Conservation (phyloP, 1,139 yeast genomes). For the Nakaseomyces kungkrabaensis region DNA sequence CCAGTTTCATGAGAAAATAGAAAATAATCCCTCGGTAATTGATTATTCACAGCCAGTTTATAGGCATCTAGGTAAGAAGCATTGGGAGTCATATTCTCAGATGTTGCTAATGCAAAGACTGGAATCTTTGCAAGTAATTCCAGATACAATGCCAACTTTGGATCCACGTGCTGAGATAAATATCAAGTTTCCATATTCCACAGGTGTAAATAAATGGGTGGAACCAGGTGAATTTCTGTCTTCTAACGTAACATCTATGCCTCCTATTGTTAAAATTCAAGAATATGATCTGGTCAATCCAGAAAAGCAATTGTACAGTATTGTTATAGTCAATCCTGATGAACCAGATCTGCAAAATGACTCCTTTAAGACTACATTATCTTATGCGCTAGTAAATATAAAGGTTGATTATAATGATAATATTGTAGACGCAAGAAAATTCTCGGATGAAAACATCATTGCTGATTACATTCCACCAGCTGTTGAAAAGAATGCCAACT, state of each 20-base stretch:
- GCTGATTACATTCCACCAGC: constrained; percentile 67
- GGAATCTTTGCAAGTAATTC: constrained; percentile 76
- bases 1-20: constrained; percentile 32
- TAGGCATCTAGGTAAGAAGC: constrained; percentile 52
- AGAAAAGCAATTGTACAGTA: constrained; percentile 48
- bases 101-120: constrained; percentile 53
- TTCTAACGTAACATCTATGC: constrained; percentile 57
- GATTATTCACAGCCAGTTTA: constrained; percentile 75
- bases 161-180: constrained; percentile 73
- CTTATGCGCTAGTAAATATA: constrained; percentile 71
- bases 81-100: constrained; percentile 59
- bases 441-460: constrained; percentile 31
- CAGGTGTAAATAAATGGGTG: constrained; percentile 53
- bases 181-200: constrained; percentile 63
- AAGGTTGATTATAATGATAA: constrained; percentile 51
- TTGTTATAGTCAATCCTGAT: constrained; percentile 84
- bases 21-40: constrained; percentile 35
- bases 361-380: constrained; percentile 60
- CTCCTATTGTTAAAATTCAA: constrained; percentile 67
- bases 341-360: constrained; percentile 68
- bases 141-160: constrained; percentile 87
- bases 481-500: constrained; percentile 80
- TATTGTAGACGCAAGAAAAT: constrained; percentile 43
- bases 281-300: constrained; percentile 51
- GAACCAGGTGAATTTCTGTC: constrained; percentile 73